A percentile compares a stretch with the other conserved stretches of the same genome.
Evolutionary conservation across 2,329 filamentous ascomycete genomes (phyloP).

Genomic region (Mollisiaceae sp.): DNA sequence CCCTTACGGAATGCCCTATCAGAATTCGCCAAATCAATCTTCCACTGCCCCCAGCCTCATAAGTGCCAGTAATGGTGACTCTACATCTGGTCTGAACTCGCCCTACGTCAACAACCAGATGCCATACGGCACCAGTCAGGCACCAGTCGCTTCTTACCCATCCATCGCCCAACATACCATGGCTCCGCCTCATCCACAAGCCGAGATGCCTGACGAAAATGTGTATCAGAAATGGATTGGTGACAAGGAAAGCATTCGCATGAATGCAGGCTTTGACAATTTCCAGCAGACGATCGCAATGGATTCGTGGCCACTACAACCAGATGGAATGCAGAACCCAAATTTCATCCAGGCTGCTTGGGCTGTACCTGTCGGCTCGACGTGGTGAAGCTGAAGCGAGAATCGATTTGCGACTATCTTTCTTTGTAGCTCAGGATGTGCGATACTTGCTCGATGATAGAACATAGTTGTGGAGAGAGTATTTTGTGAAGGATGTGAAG

Average conservation of each 20-base stretch:
- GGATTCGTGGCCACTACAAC: constrained; percentile 9
- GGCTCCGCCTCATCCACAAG: constrained; percentile 21
- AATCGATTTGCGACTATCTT: not conserved
- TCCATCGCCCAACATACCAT: constrained; percentile 28
- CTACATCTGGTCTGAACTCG: constrained; percentile 35
- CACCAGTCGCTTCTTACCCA: constrained; percentile 16
- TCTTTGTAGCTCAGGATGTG: not conserved
- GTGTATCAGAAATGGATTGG: constrained; percentile 27
- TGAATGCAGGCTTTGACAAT: constrained; percentile 32
- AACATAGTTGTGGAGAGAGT: not conserved
- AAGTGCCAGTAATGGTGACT: constrained; percentile 37
- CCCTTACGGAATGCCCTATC: constrained; percentile 31
- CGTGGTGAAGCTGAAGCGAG: constrained; percentile 6
- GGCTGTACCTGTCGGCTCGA: constrained; percentile 1
- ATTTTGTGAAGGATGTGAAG: not conserved
- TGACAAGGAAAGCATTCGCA: constrained; percentile 27
- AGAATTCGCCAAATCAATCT: constrained; percentile 33
- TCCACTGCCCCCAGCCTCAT: constrained; percentile 36
- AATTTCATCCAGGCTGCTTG: constrained; percentile 22
- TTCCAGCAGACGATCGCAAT: constrained; percentile 24
- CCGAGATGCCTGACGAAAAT: constrained; percentile 6
- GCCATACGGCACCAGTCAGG: constrained; percentile 15
- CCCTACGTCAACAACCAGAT: constrained; percentile 30
- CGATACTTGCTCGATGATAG: not conserved
- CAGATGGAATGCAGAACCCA: not conserved